These are phyloP conservation scores for Penicillium sp. DNA, from an alignment of 2,329 filamentous ascomycete species.

Conservation along the genomic window DNA sequence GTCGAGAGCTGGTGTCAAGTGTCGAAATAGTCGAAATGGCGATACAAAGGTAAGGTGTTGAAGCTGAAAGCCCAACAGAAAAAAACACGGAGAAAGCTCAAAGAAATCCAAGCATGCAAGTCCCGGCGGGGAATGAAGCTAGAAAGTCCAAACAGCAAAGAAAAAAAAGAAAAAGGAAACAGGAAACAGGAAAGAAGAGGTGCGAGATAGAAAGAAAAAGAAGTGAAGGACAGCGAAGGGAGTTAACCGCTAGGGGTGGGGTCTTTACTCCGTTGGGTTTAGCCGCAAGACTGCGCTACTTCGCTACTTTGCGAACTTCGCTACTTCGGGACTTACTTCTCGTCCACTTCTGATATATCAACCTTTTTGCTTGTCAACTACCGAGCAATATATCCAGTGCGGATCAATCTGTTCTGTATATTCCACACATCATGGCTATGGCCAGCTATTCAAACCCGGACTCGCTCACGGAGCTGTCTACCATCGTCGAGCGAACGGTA, in stretches of 20 bases:
- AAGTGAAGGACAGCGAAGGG: slow-evolving; percentile 26
- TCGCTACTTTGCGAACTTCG: neutral
- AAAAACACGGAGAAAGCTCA: slow-evolving; percentile 6
- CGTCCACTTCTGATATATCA: neutral
- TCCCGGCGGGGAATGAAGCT: slow-evolving; percentile 24
- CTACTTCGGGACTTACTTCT: neutral
- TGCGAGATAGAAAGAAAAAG: slow-evolving; percentile 1
- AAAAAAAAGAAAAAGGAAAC: slow-evolving; percentile 23
- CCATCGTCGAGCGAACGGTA: slow-evolving; percentile 12
- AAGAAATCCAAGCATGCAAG: slow-evolving; percentile 14
- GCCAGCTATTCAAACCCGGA: slow-evolving; percentile 9
- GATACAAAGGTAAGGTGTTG: slow-evolving; percentile 4
- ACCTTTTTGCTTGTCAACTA: neutral
- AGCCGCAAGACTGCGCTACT: slow-evolving; percentile 15
- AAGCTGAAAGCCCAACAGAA: slow-evolving; percentile 12
- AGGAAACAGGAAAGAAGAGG: slow-evolving; percentile 10
- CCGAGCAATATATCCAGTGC: neutral
- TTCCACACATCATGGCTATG: neutral
- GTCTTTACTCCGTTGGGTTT: slow-evolving; percentile 24
- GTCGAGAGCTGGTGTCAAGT: neutral
- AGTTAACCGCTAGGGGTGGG: slow-evolving; percentile 26
- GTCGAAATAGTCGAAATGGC: neutral
- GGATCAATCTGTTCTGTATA: neutral
- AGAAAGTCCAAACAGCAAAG: slow-evolving; percentile 28
- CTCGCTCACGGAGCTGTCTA: slow-evolving; percentile 11